Conservation (phyloP, 2,329 filamentous ascomycete genomes). For the Talaromyces sp. region DNA sequence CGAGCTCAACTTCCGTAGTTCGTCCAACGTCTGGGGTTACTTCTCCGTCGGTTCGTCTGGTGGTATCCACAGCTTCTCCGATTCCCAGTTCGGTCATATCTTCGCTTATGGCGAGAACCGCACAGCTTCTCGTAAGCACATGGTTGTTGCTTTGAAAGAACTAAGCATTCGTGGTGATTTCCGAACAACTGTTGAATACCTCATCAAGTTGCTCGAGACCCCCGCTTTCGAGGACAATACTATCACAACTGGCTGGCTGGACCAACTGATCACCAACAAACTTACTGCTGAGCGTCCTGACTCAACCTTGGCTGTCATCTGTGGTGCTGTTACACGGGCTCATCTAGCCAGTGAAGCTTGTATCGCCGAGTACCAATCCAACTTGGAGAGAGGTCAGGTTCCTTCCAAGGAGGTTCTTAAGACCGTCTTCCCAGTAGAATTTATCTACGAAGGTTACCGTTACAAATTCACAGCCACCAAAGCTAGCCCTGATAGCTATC, state of each 20-base stretch:
- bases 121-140: conserved; percentile 93
- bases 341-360: conserved; percentile 90
- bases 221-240: conserved; percentile 99
- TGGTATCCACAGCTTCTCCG: conserved; percentile 98
- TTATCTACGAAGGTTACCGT: conserved; percentile 93
- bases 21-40: conserved; percentile 99
- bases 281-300: conserved; percentile 94
- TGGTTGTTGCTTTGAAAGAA: conserved; percentile 98
- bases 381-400: conserved; percentile 95
- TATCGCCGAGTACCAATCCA: conserved; percentile 79
- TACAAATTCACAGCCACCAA: conserved; percentile 98
- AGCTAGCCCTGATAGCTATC: conserved; percentile 89
- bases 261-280: conserved; percentile 97
- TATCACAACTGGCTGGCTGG: conserved; percentile 97
- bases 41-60: conserved; percentile 97
- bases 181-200: conserved; percentile 95
- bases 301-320: conserved; percentile 87
- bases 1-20: conserved; percentile 97
- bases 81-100: conserved; percentile 98
- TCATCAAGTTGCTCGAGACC: conserved; percentile 97
- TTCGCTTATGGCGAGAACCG: conserved; percentile 99
- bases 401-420: conserved; percentile 94
- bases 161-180: conserved; percentile 99
- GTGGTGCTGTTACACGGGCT: conserved; percentile 90
- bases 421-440: conserved; percentile 96